Evolutionary conservation across 164 flowering plant species (phyloP), one percentile per base, ranked within the genome.

Genomic region (Umbilicus rupestris): DNA sequence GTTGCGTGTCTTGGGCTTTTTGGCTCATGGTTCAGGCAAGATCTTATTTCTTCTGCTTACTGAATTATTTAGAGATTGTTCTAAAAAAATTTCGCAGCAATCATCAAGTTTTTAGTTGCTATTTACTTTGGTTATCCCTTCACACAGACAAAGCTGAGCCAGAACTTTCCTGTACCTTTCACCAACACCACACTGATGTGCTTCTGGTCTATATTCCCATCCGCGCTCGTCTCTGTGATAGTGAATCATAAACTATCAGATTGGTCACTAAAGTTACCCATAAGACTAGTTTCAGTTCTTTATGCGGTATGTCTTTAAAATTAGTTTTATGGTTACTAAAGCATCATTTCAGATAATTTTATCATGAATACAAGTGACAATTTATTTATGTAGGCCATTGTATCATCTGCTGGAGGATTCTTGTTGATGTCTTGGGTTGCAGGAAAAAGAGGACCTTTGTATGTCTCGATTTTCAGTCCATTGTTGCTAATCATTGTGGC

Each of bases 1-100:
- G 96, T 65, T 58, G 83, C 29, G 22, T 82, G 58, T 69, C 81
- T 67, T 84, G 89, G 92, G 82, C 92, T 9, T 52, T 70, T 5
- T 92, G 94, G 92, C 76, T 89, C 73, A 83, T 87, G 31, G 41
- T 87, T 57, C 96, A 89, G 75, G 96, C 87, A 69, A 67, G 72
- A 24, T 33, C 55, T 20, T 12, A 41, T 3, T 41, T 22, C 55
- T 4, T 46, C 1, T n/a, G n/a, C 5, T 20, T 31, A 4, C 11
- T 39, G 39, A n/a, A 22, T 47, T 24, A n/a, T 20, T 7, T n/a
- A 20, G 24, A n/a, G 55, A 47, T 47, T 47, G 0, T 47, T 47
- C 55, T 12, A 47, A 6, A 47, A 0, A 5, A 20, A 5, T n/a
- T 47, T n/a, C 28, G 11, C 10, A n/a, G 24, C 24, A 16, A 0